A percentile compares a stretch with the other conserved stretches of the same genome.
These are phyloP conservation scores for Puccinellia tenuiflora DNA, from an alignment of 176 grass and related monocot genomes.

Conservation along the genomic window DNA sequence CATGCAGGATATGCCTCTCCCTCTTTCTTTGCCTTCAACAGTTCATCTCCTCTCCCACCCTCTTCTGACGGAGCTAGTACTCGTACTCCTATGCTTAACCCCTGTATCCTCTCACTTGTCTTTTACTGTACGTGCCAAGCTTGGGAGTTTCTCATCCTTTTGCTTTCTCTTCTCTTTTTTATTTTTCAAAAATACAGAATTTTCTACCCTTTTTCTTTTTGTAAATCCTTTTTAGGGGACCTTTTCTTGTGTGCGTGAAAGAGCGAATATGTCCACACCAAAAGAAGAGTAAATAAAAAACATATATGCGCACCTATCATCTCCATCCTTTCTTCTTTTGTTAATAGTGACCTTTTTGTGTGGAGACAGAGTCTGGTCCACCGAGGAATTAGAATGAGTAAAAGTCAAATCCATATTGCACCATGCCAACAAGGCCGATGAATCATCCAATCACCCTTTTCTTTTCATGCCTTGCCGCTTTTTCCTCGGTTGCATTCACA, in stretches of 20 bases:
- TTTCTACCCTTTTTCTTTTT: background rate
- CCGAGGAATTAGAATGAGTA: background rate
- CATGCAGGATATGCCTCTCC: background rate
- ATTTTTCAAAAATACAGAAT: background rate
- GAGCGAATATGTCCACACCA: background rate
- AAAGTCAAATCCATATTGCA: slow-evolving; percentile 15
- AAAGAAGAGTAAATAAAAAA: background rate
- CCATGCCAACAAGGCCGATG: background rate
- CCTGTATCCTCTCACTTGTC: slow-evolving; percentile 13
- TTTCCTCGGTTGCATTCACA: background rate
- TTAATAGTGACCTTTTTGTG: background rate
- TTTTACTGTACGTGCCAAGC: slow-evolving; percentile 9
- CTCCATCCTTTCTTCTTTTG: background rate
- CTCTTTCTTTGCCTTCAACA: background rate
- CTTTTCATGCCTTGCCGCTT: background rate
- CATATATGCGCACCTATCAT: background rate
- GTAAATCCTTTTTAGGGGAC: background rate
- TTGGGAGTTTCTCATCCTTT: background rate
- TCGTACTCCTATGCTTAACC: background rate
- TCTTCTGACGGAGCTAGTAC: background rate
- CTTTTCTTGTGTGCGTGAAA: background rate
- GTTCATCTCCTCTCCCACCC: background rate
- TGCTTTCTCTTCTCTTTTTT: background rate
- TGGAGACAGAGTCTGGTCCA: background rate
- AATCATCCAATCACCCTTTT: background rate